These are phyloP conservation scores for Aegilops bicornis DNA, from an alignment of 176 grass and related monocot species.

Conservation along the genomic window DNA sequence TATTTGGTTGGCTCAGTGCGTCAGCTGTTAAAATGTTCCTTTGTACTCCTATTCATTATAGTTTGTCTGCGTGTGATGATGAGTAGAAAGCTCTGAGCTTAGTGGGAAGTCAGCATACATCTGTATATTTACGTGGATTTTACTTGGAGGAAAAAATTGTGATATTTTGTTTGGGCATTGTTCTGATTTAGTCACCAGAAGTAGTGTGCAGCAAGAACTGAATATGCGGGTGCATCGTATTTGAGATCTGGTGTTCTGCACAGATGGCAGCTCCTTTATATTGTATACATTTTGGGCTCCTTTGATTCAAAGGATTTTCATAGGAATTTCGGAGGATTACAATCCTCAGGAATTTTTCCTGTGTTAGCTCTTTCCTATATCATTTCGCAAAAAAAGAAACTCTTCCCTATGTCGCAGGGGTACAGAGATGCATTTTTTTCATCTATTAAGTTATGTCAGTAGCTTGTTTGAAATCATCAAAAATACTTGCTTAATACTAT, in stretches of 20 bases:
- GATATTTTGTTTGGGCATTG: neutral
- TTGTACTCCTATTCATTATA: neutral
- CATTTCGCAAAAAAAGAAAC: too few species aligned
- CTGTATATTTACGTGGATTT: conserved; percentile 7
- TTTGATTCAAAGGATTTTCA: too few species aligned
- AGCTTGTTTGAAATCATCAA: neutral
- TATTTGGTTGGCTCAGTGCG: neutral
- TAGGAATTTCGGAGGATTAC: neutral
- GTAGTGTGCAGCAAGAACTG: neutral
- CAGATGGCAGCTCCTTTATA: neutral
- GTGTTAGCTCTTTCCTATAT: neutral
- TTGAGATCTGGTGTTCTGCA: neutral
- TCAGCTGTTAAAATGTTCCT: neutral
- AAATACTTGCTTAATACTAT: neutral
- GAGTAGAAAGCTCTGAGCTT: conserved; percentile 1
- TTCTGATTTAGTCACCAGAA: neutral
- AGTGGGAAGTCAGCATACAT: neutral
- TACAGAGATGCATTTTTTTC: neutral
- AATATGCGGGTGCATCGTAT: neutral
- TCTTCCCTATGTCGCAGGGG: neutral
- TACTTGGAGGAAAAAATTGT: neutral
- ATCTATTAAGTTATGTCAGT: neutral
- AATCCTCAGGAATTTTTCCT: neutral
- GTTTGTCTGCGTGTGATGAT: neutral
- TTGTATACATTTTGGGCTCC: neutral